Percentiles rank a stretch among this genome's conserved stretches.
Conservation (phyloP, 768 basidiomycete species). For the Hypsizygus marmoreus region DNA sequence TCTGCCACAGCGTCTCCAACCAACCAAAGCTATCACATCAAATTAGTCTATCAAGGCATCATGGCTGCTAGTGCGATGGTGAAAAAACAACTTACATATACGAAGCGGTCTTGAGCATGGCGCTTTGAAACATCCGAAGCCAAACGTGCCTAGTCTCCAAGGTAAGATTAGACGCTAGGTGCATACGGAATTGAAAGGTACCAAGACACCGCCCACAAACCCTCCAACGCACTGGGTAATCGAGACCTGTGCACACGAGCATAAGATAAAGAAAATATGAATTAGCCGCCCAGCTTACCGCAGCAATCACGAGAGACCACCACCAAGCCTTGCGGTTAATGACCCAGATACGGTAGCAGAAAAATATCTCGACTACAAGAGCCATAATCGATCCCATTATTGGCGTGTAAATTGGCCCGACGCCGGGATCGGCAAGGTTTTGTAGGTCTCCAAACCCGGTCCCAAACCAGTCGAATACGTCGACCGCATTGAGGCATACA, state of each 20-base stretch:
- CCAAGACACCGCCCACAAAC: conserved; percentile 9
- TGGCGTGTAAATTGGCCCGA: conserved; percentile 12
- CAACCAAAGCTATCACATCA: conserved; percentile 1
- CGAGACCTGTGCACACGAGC: not conserved
- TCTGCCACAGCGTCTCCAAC: conserved; percentile 5
- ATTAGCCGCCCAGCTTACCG: not conserved
- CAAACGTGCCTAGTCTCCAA: not conserved
- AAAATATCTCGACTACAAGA: conserved; percentile 14
- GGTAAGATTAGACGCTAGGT: too few species aligned
- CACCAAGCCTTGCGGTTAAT: conserved; percentile 9
- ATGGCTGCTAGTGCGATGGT: not conserved
- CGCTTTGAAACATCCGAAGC: conserved; percentile 7
- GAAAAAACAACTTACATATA: conserved; percentile 6
- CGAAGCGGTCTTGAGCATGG: not conserved
- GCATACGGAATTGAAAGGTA: too few species aligned
- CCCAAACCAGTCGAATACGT: conserved; percentile 16
- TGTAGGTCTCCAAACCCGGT: conserved; percentile 13
- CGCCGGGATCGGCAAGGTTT: conserved; percentile 4
- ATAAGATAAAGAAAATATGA: not conserved
- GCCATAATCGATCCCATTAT: conserved; percentile 16
- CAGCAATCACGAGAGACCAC: conserved; percentile 8
- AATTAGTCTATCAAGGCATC: not conserved
- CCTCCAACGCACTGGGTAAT: conserved; percentile 5
- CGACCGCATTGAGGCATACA: conserved; percentile 8
- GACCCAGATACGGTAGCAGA: conserved; percentile 18